Conservation (phyloP, 73 alveolate genomes). For the Paramecium sonneborni region DNA sequence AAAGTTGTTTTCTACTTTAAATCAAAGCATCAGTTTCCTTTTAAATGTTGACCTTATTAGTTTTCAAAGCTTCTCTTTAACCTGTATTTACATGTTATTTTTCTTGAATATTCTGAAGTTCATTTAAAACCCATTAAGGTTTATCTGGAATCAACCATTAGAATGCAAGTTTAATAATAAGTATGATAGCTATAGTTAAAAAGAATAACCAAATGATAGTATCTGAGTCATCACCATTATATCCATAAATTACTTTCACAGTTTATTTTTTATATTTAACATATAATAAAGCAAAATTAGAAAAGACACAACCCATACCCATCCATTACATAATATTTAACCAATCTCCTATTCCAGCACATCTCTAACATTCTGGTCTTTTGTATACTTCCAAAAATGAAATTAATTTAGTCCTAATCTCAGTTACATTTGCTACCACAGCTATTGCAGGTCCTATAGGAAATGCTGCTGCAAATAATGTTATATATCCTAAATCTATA, state of each 20-base stretch:
- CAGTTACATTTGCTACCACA: slow-evolving; percentile 72
- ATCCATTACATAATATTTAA: slow-evolving; percentile 44
- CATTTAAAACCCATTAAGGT: slow-evolving; percentile 49
- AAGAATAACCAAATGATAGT: not conserved
- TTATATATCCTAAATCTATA: slow-evolving; percentile 76
- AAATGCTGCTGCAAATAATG: slow-evolving; percentile 84
- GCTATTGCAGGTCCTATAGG: slow-evolving; percentile 80
- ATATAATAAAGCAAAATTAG: slow-evolving; percentile 25
- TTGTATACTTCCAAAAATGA: slow-evolving; percentile 57
- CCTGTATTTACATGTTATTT: slow-evolving; percentile 53
- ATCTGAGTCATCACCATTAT: not conserved
- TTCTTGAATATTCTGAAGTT: not conserved
- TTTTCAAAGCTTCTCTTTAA: not conserved
- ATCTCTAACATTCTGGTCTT: slow-evolving; percentile 68
- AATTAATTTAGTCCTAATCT: slow-evolving; percentile 71
- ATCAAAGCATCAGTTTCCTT: not conserved
- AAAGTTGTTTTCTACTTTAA: not conserved
- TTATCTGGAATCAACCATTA: slow-evolving; percentile 20
- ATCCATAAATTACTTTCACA: not conserved
- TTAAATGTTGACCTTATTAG: not conserved
- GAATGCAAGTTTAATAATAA: not conserved
- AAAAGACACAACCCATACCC: slow-evolving; percentile 49
- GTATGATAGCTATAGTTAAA: not conserved
- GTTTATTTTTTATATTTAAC: not conserved
- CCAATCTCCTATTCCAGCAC: slow-evolving; percentile 70